Evolutionary conservation across 2,329 filamentous ascomycete species (phyloP), one percentile per base, ranked within the genome.

Genomic region (Chrysoporthe deuterocubensis): DNA sequence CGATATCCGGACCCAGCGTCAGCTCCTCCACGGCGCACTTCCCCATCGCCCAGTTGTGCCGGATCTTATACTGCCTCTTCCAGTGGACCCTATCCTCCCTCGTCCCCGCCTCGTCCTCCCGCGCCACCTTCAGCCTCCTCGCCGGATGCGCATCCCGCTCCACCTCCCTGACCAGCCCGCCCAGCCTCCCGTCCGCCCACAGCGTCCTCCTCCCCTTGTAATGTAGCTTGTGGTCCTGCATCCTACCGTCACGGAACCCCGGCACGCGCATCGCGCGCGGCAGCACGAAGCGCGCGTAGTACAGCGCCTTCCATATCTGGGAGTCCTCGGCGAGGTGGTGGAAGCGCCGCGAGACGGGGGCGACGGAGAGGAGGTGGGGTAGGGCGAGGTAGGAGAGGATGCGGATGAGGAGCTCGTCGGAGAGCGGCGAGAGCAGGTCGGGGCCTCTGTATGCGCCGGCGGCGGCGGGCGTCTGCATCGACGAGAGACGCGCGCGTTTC

Each of bases 1-100:
- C 62, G 1, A 42, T 11, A 9, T 67, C 66, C 21, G 67, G 59
- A 43, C 74, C 67, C 71, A 81, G 64, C 84, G 81, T 84, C 42
- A 97, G 87, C 77, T 97, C 92, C 46, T 91, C 89, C 14, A 97
- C 88, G 48, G 88, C 90, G 74, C 93, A 97, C 72, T 87, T 89
- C 0, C 95, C 96, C 70, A 85, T 88, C 1, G 92, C 87, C 96
- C 96, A 98, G 79, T 98, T 98, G 76, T 97, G 92, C 58, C 92
- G 87, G 62, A 97, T 83, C 74, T 91, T 93, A 79, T 96, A 98
- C 74, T 96, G 92, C 70, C 87, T 86, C 81, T 96, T 97, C 94
- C 94, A 97, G 75, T 96, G 88, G 32, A 91, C 83, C n/a, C 57
- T 65, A 9, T 62, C 40, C 18, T 42, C 67, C 13, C 54, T 67